These are phyloP conservation scores for Collybia mongolica DNA, from an alignment of 768 basidiomycete species.

Conservation along the genomic window DNA sequence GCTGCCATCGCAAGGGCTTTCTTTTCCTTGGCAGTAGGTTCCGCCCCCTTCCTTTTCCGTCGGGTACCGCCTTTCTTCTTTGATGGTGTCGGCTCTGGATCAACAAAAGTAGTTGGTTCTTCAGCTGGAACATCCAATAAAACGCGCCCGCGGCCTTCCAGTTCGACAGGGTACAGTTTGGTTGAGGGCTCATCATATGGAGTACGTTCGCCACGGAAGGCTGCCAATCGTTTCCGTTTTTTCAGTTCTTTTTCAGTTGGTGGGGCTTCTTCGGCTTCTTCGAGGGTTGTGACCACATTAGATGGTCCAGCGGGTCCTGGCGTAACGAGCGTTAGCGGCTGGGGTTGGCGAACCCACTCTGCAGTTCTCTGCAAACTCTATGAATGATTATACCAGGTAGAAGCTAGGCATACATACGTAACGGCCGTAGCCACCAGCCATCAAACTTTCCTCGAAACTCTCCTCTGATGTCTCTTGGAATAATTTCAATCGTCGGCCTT, in stretches of 20 bases:
- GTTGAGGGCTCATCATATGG: conserved; percentile 27
- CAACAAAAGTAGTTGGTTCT: conserved; percentile 23
- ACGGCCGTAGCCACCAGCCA: conserved; percentile 78
- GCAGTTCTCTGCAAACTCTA: conserved; percentile 46
- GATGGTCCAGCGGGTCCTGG: conserved; percentile 41
- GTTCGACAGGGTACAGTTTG: conserved; percentile 57
- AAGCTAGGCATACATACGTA: conserved; percentile 49
- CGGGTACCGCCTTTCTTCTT: conserved; percentile 39
- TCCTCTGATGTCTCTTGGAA: conserved; percentile 84
- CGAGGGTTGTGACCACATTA: conserved; percentile 39
- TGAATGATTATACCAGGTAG: not conserved
- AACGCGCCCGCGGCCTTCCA: conserved; percentile 71
- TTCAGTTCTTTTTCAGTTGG: conserved; percentile 60
- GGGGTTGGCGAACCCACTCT: conserved; percentile 59
- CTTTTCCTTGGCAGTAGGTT: conserved; percentile 33
- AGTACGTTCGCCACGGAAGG: conserved; percentile 52
- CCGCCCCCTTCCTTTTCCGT: conserved; percentile 51
- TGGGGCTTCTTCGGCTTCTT: conserved; percentile 35
- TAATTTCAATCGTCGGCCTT: conserved; percentile 69
- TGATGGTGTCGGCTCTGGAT: conserved; percentile 27
- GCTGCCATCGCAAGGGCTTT: conserved; percentile 19
- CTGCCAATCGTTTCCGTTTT: conserved; percentile 67
- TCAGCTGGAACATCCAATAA: conserved; percentile 57
- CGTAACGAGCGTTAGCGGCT: conserved; percentile 42
- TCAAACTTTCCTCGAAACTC: conserved; percentile 82